Base-by-base conservation (phyloP, 345 rosid genomes). In the Gossypium ekmanianum region DNA sequence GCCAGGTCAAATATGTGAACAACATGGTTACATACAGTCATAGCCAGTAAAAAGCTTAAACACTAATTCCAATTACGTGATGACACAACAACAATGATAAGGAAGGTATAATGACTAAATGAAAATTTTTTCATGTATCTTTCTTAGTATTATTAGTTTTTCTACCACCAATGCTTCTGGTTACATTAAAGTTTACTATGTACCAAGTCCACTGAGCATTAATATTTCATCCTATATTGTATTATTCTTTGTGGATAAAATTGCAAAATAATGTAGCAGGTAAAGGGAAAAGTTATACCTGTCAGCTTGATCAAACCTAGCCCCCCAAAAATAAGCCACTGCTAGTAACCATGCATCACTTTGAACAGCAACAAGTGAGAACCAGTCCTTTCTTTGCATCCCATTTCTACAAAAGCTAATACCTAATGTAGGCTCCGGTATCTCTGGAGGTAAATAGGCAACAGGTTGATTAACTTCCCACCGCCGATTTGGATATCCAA, bases 401-500 rank as follows among this genome's bases (percentile, higher is more conserved):
- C 94, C 97, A 78, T 92, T 94, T 81, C 97, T 84, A 7, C 94
- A 90, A 76, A 92, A 89, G 84, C 91, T 92, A 75, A 91, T 92
- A 71, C 97, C 97, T 41, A 92, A 83, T 12, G 91, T 92, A 76
- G 97, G 97, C 79, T 92, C 96, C 2, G 96, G 96, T 44, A 92
- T 87, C 88, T 92, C 97, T 1, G 97, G 94, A 65, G 96, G 96
- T 50, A 92, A 92, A 81, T 92, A 94, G 77, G 89, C 94, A 83
- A 89, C 94, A 59, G 97, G 97, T 75, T 88, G 85, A 83, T 82
- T 87, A 44, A 92, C 96, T 84, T 92, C 92, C 97, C 97, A 92
- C 24, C 50, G 79, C 80, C 86, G 92, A 79, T 81, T 87, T 8
- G 97, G 96, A 76, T 74, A 78, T 51, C 96, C 96, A 85, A 89